Conservation (phyloP, 345 rosid species). For the Pugionium cornutum region DNA sequence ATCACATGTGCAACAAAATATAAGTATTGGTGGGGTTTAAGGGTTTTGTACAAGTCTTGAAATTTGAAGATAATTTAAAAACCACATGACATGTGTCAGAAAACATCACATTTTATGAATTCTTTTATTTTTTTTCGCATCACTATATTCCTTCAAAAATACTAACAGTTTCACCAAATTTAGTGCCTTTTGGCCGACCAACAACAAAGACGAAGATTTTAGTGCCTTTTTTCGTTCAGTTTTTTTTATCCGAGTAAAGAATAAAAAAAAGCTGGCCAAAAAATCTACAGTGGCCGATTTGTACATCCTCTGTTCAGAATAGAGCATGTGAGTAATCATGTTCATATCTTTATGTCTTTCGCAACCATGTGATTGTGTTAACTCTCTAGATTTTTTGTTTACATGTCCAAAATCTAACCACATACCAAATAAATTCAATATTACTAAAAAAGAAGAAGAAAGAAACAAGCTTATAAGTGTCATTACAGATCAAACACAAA, state of each 20-base stretch:
- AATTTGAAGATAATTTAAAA: conserved; percentile 38
- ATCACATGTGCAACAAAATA: conserved; percentile 41
- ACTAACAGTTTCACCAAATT: conserved; percentile 39
- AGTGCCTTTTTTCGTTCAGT: conserved; percentile 8
- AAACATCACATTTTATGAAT: conserved; percentile 31
- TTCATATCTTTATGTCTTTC: conserved; percentile 33
- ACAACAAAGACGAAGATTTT: conserved; percentile 22
- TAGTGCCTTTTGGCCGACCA: conserved; percentile 45
- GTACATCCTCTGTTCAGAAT: conserved; percentile 2
- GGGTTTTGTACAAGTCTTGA: conserved; percentile 35
- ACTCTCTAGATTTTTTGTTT: conserved; percentile 20
- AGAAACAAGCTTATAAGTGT: background rate
- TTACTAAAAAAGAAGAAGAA: conserved; percentile 18
- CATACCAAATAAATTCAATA: conserved; percentile 5
- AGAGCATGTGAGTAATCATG: conserved; percentile 36
- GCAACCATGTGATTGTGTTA: conserved; percentile 37
- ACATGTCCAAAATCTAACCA: conserved; percentile 34
- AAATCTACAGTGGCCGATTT: conserved; percentile 12
- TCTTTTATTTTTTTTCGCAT: conserved; percentile 14
- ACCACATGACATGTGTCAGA: conserved; percentile 45
- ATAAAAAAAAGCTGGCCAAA: background rate
- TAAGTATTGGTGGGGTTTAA: conserved; percentile 39
- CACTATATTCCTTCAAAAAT: conserved; percentile 22
- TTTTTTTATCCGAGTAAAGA: background rate
- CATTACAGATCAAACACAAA: conserved; percentile 5